Conservation (phyloP, 441 rosid species). For the Erodium moschatum region DNA sequence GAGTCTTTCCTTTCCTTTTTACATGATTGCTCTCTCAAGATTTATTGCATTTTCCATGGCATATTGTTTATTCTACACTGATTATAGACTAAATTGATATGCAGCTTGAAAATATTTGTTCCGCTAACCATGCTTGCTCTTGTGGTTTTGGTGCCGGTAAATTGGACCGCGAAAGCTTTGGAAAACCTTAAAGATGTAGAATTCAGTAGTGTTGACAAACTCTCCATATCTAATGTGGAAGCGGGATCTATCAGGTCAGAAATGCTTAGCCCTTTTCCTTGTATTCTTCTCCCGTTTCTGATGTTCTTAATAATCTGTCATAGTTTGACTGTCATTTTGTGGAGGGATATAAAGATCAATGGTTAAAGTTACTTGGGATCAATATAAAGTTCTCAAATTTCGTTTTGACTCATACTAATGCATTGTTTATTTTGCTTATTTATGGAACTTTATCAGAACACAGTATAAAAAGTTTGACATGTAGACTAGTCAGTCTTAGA, state of each 20-base stretch:
- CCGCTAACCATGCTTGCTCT: conserved; percentile 71
- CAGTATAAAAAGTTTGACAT: background rate
- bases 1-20: conserved; percentile 1
- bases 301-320: background rate
- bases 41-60: conserved; percentile 24
- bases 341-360: background rate
- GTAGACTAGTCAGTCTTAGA: conserved; percentile 1
- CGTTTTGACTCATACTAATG: too few relatives aligned
- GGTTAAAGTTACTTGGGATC: background rate
- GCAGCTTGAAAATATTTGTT: conserved; percentile 73
- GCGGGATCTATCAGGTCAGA: conserved; percentile 64
- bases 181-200: conserved; percentile 46
- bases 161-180: conserved; percentile 76
- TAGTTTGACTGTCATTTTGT: too few relatives aligned
- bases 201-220: conserved; percentile 76
- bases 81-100: background rate
- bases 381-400: too few relatives aligned
- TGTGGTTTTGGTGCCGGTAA: conserved; percentile 79
- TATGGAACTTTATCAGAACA: background rate
- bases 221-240: conserved; percentile 85
- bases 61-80: background rate
- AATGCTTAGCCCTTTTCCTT: background rate
- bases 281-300: background rate
- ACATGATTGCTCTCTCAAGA: background rate
- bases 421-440: too few relatives aligned